These are phyloP conservation scores for Batkoa obscura DNA, from an alignment of 371 early-diverging fungal species.

Conservation along the genomic window DNA sequence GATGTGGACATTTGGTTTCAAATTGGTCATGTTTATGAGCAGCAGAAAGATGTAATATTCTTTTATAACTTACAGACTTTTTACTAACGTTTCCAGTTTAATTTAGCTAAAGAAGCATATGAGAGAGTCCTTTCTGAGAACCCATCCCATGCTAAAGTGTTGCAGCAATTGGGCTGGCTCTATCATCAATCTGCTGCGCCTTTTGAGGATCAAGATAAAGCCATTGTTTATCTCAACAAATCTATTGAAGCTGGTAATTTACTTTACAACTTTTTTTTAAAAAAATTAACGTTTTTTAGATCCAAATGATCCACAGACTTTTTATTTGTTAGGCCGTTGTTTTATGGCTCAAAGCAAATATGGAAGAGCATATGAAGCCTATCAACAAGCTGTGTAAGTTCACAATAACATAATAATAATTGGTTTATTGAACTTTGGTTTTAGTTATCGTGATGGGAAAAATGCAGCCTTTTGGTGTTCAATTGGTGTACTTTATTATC, in stretches of 20 bases:
- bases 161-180: conserved; percentile 93
- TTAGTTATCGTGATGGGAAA: conserved; percentile 61
- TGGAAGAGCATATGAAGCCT: conserved; percentile 91
- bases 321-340: conserved; percentile 89
- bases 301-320: conserved; percentile 80
- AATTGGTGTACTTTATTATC: conserved; percentile 93
- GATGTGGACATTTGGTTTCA: conserved; percentile 95
- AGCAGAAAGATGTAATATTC: conserved; percentile 61
- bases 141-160: conserved; percentile 84
- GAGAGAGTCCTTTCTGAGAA: conserved; percentile 76
- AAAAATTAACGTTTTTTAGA: conserved; percentile 19
- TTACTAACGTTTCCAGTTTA: conserved; percentile 22
- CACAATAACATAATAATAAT: not conserved
- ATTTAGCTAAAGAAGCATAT: conserved; percentile 74
- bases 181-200: conserved; percentile 67
- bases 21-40: conserved; percentile 92
- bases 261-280: not conserved
- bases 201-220: conserved; percentile 64
- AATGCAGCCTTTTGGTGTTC: conserved; percentile 98
- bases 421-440: not conserved
- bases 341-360: conserved; percentile 91
- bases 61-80: not conserved
- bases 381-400: conserved; percentile 85
- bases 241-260: conserved; percentile 54
- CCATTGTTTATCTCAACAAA: conserved; percentile 60